Evolutionary conservation across 2,329 filamentous ascomycete species (phyloP).

Genomic region (Leptographium wingfieldii): DNA sequence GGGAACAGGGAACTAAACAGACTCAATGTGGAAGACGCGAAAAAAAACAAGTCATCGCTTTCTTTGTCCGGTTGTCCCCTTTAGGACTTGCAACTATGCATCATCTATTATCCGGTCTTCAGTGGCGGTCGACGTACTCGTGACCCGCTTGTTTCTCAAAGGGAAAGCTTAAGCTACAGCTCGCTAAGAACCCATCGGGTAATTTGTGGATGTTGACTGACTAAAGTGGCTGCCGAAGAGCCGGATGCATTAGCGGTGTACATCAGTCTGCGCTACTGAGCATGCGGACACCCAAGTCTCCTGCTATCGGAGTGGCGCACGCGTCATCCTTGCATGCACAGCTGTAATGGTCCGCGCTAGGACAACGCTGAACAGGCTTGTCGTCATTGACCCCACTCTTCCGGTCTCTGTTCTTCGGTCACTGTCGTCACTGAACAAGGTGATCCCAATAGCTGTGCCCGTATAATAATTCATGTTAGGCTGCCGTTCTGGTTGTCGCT

Average conservation of each 20-base stretch:
- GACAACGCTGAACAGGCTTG: neutral
- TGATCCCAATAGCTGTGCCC: no score
- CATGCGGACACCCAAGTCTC: neutral
- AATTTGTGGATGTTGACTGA: neutral
- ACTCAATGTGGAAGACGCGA: no score
- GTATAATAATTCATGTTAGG: neutral
- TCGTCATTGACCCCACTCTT: neutral
- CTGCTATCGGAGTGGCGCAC: neutral
- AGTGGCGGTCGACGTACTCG: no score
- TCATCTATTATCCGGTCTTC: no score
- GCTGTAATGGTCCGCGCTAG: neutral
- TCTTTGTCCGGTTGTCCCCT: no score
- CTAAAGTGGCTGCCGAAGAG: neutral
- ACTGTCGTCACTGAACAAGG: neutral
- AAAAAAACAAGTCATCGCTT: no score
- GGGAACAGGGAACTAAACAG: neutral
- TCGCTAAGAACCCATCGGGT: neutral
- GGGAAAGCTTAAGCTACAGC: no score
- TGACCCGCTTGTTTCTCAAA: no score
- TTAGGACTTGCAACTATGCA: no score
- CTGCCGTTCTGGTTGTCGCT: neutral
- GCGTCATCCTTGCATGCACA: neutral
- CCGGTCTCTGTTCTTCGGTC: neutral
- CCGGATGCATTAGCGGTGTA: neutral
- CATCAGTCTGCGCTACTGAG: neutral